phyloP scores from a whole-genome alignment of 495 filamentous ascomycete genomes.

The Hypomontagnella monticulosa region DNA sequence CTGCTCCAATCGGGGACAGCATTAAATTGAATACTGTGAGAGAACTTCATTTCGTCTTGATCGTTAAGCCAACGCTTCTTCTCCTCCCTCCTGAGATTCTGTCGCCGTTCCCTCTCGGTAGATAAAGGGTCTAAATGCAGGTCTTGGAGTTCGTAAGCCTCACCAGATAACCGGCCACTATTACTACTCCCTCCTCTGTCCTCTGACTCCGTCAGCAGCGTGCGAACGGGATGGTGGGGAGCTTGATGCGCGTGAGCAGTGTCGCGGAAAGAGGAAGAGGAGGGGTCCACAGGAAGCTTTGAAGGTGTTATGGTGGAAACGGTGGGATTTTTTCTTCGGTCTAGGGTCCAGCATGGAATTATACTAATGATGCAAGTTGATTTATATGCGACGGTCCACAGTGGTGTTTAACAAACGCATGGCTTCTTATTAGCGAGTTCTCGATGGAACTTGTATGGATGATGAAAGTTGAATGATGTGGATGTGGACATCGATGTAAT shows the following conservation, averaged over 20 bases:
- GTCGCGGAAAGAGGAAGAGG: slow-evolving; percentile 56
- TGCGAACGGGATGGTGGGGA: slow-evolving; percentile 34
- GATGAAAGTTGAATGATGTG: no score
- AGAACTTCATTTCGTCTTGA: slow-evolving; percentile 97
- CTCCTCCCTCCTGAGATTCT: slow-evolving; percentile 52
- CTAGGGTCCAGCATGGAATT: slow-evolving; percentile 13
- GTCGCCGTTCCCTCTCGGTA: slow-evolving; percentile 30
- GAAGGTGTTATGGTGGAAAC: slow-evolving; percentile 51
- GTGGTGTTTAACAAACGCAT: not conserved
- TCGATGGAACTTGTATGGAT: no score
- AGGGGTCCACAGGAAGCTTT: slow-evolving; percentile 46
- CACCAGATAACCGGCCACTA: not conserved
- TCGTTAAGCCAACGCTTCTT: slow-evolving; percentile 67
- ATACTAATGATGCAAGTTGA: slow-evolving; percentile 10
- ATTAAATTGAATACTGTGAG: slow-evolving; percentile 99
- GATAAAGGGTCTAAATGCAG: not conserved
- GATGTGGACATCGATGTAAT: no score
- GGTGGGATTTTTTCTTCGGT: not conserved
- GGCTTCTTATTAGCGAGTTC: not conserved
- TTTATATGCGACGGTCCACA: slow-evolving; percentile 22
- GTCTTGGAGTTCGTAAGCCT: slow-evolving; percentile 51
- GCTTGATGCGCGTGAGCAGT: slow-evolving; percentile 36
- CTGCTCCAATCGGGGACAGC: slow-evolving; percentile 98
- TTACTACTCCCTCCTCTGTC: slow-evolving; percentile 55
- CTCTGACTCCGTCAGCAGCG: slow-evolving; percentile 35